These are phyloP conservation scores for Aureoboletus auriporus DNA, from an alignment of 768 basidiomycete species.

Conservation along the genomic window DNA sequence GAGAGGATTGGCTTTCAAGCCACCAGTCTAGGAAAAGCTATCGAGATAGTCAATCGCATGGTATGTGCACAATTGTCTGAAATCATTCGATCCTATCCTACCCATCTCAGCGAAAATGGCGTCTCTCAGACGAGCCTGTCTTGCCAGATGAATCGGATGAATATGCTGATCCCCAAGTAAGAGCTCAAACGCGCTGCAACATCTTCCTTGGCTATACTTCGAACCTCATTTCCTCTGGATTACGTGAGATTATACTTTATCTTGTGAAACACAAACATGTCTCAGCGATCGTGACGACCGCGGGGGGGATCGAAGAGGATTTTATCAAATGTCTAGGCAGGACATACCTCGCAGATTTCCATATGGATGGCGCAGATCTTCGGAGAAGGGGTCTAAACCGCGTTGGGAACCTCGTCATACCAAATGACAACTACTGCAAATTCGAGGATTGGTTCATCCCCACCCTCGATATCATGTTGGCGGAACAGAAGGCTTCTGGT, in stretches of 20 bases:
- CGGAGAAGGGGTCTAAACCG: constrained; percentile 92
- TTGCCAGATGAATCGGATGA: constrained; percentile 68
- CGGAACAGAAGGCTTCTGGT: constrained; percentile 73
- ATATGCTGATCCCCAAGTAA: constrained; percentile 52
- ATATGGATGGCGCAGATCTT: constrained; percentile 84
- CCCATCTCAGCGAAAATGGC: constrained; percentile 69
- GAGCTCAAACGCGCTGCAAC: constrained; percentile 71
- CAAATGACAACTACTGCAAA: constrained; percentile 98
- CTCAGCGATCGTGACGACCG: constrained; percentile 89
- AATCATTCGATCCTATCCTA: background rate
- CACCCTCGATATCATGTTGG: constrained; percentile 85
- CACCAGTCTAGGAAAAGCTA: constrained; percentile 84
- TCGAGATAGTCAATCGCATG: constrained; percentile 92
- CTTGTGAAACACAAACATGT: constrained; percentile 93
- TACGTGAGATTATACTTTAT: constrained; percentile 88
- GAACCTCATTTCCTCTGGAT: constrained; percentile 95
- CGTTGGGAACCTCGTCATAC: constrained; percentile 93
- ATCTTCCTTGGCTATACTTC: constrained; percentile 98
- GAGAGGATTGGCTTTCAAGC: constrained; percentile 96
- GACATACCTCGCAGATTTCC: constrained; percentile 92
- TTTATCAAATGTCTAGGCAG: constrained; percentile 98
- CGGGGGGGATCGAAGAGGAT: constrained; percentile 98
- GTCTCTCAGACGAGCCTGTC: constrained; percentile 81
- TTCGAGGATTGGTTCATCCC: constrained; percentile 99
- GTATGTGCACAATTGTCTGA: constrained; percentile 35